Percentiles rank a stretch among this genome's conserved stretches.
phyloP scores from a whole-genome alignment of 2,329 filamentous ascomycete genomes.

The Fusarium brachygibbosum region DNA sequence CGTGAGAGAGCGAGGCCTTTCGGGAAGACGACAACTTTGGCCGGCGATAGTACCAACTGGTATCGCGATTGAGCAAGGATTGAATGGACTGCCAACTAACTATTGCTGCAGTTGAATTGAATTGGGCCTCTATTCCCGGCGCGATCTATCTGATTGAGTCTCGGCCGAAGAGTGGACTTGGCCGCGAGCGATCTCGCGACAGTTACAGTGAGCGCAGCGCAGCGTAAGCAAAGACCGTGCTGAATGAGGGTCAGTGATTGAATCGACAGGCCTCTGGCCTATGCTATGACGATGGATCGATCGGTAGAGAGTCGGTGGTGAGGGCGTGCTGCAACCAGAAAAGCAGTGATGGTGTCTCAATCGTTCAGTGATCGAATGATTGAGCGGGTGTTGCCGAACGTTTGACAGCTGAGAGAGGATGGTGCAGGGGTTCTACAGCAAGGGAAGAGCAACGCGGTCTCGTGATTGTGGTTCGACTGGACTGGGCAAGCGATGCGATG shows the following conservation, averaged over 20 bases:
- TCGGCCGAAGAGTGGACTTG: constrained; percentile 27
- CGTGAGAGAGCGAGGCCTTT: constrained; percentile 42
- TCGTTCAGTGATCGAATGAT: constrained; percentile 46
- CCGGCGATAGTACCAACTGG: constrained; percentile 29
- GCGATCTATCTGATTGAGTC: constrained; percentile 22
- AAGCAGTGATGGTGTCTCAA: constrained; percentile 31
- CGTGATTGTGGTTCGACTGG: constrained; percentile 48
- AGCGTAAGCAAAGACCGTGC: constrained; percentile 2
- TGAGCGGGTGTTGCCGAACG: constrained; percentile 48
- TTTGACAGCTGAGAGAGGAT: constrained; percentile 34
- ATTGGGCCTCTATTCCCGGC: constrained; percentile 21
- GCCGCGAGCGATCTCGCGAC: constrained; percentile 34
- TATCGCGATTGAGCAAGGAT: constrained; percentile 28
- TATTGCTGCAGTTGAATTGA: constrained; percentile 17
- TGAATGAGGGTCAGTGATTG: constrained; percentile 13
- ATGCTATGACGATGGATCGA: constrained; percentile 12
- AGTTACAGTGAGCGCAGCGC: constrained; percentile 14
- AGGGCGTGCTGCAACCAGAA: constrained; percentile 29
- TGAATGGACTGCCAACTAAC: constrained; percentile 15
- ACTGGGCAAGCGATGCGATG: constrained; percentile 18
- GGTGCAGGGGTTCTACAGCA: constrained; percentile 41
- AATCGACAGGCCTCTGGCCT: constrained; percentile 22
- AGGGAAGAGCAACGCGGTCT: constrained; percentile 38
- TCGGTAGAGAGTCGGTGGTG: constrained; percentile 20
- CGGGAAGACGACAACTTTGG: constrained; percentile 40